Evolutionary conservation across 140 eudicot genomes (phyloP).

Genomic region (Ambrosia hybrid): DNA sequence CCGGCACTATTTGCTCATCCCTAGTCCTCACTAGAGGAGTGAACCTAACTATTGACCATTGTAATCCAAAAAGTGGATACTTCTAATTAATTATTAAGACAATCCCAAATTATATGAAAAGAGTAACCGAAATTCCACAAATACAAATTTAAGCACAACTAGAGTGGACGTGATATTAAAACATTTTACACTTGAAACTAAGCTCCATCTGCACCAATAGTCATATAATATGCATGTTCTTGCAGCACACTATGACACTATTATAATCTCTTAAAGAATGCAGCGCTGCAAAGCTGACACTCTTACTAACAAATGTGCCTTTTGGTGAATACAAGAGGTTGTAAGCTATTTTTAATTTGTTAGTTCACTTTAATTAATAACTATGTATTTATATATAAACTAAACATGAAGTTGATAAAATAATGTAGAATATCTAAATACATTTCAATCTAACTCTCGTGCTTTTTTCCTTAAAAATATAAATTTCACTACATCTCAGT

Average conservation of each 20-base stretch:
- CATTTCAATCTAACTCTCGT: background rate
- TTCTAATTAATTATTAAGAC: too few relatives aligned
- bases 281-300: background rate
- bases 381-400: background rate
- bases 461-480: background rate
- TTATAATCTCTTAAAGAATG: slow-evolving; percentile 1
- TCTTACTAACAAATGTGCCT: slow-evolving; percentile 11
- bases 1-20: too few relatives aligned
- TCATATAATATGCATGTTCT: background rate
- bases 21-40: too few relatives aligned
- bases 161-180: too few relatives aligned
- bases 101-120: too few relatives aligned
- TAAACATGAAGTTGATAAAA: background rate
- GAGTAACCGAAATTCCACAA: too few relatives aligned
- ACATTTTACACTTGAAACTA: too few relatives aligned
- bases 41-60: too few relatives aligned
- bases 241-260: background rate
- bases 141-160: too few relatives aligned
- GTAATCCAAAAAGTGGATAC: too few relatives aligned
- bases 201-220: background rate
- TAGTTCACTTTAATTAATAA: background rate
- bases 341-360: background rate
- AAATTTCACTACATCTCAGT: background rate
- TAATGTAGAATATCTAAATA: background rate
- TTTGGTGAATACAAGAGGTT: slow-evolving; percentile 14